Percentiles rank a stretch among this genome's conserved stretches.
These are phyloP conservation scores for Rubia tinctorum DNA, from an alignment of 305 asterid genomes.

Conservation along the genomic window DNA sequence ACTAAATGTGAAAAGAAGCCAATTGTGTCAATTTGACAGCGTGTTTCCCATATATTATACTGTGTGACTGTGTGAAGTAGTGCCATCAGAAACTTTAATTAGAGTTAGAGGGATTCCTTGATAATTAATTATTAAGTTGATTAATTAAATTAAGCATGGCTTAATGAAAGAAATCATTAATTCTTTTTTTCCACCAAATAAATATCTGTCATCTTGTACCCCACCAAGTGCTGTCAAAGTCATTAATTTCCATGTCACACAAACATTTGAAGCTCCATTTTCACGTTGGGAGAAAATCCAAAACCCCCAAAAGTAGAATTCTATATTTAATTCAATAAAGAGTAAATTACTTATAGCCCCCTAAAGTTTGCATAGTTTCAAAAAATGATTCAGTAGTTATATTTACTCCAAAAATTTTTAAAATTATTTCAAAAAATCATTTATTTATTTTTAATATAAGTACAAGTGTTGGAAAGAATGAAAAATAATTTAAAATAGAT, in stretches of 20 bases:
- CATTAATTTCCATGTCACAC: constrained; percentile 49
- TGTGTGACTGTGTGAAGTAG: constrained; percentile 5
- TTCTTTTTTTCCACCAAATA: constrained; percentile 45
- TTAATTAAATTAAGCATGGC: constrained; percentile 12
- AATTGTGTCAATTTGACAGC: constrained; percentile 23
- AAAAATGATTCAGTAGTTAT: not conserved
- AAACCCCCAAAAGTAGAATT: not conserved
- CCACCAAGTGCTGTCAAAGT: constrained; percentile 90
- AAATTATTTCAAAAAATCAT: not conserved
- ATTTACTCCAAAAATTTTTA: not conserved
- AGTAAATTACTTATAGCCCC: not conserved
- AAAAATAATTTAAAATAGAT: too few relatives aligned
- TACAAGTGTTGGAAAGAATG: too few relatives aligned
- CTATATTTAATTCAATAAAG: not conserved
- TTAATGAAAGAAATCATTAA: constrained; percentile 11
- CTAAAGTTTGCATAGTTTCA: not conserved
- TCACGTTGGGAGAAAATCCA: constrained; percentile 15
- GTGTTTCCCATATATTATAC: constrained; percentile 7
- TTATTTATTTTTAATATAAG: not conserved
- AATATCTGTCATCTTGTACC: constrained; percentile 61
- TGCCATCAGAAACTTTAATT: not conserved
- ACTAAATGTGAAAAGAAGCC: constrained; percentile 7
- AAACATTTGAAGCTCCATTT: constrained; percentile 34
- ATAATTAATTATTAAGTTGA: not conserved
- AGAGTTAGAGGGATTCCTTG: not conserved